Evolutionary conservation across 2,329 filamentous ascomycete genomes (phyloP).

Genomic region (Ceratocystis alfenasii): DNA sequence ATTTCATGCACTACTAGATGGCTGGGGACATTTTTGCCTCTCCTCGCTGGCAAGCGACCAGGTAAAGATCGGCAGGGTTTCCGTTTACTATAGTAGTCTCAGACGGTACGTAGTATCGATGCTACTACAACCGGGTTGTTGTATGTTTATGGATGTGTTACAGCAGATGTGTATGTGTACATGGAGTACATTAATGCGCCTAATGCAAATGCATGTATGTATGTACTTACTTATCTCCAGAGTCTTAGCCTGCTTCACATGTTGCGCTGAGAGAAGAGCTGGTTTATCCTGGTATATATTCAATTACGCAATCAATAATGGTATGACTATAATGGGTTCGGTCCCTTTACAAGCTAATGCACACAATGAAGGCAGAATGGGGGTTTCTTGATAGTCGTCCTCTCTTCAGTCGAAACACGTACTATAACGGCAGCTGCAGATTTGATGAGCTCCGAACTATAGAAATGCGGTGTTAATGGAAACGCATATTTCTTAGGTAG

Average conservation of each 20-base stretch:
- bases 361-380: too few species aligned
- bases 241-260: neutral
- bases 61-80: neutral
- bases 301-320: conserved; percentile 4
- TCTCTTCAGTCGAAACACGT: too few species aligned
- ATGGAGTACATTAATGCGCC: neutral
- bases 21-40: neutral
- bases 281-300: neutral
- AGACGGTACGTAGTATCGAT: neutral
- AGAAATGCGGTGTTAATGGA: neutral
- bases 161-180: too few species aligned
- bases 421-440: too few species aligned
- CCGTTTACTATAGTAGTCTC: neutral
- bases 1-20: too few species aligned
- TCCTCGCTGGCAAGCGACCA: too few species aligned
- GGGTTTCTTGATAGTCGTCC: too few species aligned
- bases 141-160: neutral
- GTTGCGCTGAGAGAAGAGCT: neutral
- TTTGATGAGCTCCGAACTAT: too few species aligned
- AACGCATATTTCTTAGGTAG: neutral
- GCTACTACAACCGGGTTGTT: neutral
- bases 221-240: neutral
- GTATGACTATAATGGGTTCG: neutral
- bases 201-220: neutral
- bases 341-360: neutral